These are phyloP conservation scores for Exophiala sp. DNA, from an alignment of 2,329 filamentous ascomycete genomes.

Conservation along the genomic window DNA sequence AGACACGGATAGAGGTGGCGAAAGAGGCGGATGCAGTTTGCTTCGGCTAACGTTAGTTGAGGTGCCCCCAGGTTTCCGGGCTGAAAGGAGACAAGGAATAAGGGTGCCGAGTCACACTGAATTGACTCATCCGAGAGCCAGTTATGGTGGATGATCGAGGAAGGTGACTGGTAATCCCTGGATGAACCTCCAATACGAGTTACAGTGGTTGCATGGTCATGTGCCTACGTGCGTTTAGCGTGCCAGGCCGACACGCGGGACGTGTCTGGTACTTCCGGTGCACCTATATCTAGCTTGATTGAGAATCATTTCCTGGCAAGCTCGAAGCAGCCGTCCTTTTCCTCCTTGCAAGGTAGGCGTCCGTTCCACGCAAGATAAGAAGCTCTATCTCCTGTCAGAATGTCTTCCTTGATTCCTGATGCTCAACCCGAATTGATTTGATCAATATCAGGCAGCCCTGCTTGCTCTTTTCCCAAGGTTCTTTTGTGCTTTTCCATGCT, in stretches of 20 bases:
- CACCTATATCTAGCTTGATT: slow-evolving; percentile 12
- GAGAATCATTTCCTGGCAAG: slow-evolving; percentile 7
- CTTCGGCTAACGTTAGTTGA: slow-evolving; percentile 10
- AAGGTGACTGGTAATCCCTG: background rate
- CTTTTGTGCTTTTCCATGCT: background rate
- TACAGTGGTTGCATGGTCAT: slow-evolving; percentile 24
- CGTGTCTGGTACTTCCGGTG: slow-evolving; percentile 9
- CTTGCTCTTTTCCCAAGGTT: slow-evolving; percentile 1
- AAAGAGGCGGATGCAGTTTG: slow-evolving; percentile 11
- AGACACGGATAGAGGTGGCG: slow-evolving; percentile 9
- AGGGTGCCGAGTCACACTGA: slow-evolving; percentile 1
- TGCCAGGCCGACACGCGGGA: slow-evolving; percentile 10
- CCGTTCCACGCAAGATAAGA: slow-evolving; percentile 10
- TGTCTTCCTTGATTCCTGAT: slow-evolving; percentile 8
- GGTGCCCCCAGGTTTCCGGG: slow-evolving; percentile 12
- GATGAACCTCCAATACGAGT: background rate
- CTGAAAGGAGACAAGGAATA: slow-evolving; percentile 11
- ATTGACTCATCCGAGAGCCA: slow-evolving; percentile 13
- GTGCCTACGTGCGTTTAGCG: slow-evolving; percentile 9
- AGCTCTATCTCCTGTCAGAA: slow-evolving; percentile 6
- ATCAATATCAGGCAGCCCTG: slow-evolving; percentile 15
- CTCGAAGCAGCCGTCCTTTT: background rate
- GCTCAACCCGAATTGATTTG: slow-evolving; percentile 4
- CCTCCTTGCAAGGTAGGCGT: slow-evolving; percentile 2
- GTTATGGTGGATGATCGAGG: slow-evolving; percentile 1